These are phyloP conservation scores for Aurantiochytrium sp. DNA, from an alignment of 108 stramenopile genomes.

Conservation along the genomic window DNA sequence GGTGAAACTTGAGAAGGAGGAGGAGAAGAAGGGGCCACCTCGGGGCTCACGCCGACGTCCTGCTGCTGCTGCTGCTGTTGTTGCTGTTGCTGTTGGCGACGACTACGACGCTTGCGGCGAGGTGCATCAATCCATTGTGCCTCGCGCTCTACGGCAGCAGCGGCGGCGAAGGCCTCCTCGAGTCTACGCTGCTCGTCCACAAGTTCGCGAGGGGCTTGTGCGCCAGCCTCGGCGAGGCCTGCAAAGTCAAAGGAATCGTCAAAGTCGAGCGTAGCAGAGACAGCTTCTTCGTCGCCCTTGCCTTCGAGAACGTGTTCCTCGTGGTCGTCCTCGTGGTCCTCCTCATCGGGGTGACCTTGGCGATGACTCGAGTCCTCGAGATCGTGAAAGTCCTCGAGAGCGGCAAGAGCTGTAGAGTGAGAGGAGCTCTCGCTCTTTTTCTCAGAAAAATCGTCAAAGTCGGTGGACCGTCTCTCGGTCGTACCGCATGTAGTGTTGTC, in stretches of 20 bases:
- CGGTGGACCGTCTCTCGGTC: background rate
- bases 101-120: background rate
- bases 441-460: background rate
- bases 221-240: too few species aligned
- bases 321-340: too few species aligned
- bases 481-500: background rate
- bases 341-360: too few species aligned
- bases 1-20: too few species aligned
- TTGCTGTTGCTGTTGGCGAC: background rate
- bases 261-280: too few species aligned
- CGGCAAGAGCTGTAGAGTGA: too few species aligned
- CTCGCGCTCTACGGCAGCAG: background rate
- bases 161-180: background rate
- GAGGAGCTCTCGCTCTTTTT: background rate
- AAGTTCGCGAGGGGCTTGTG: background rate
- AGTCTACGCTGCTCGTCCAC: background rate
- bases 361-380: background rate
- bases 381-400: background rate
- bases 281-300: too few species aligned
- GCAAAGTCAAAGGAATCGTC: too few species aligned
- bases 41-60: too few species aligned
- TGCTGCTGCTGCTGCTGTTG: too few species aligned
- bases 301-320: too few species aligned
- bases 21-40: too few species aligned
- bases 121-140: background rate